Base-by-base conservation (phyloP, 441 rosid genomes). In the Omphalea diandra region DNA sequence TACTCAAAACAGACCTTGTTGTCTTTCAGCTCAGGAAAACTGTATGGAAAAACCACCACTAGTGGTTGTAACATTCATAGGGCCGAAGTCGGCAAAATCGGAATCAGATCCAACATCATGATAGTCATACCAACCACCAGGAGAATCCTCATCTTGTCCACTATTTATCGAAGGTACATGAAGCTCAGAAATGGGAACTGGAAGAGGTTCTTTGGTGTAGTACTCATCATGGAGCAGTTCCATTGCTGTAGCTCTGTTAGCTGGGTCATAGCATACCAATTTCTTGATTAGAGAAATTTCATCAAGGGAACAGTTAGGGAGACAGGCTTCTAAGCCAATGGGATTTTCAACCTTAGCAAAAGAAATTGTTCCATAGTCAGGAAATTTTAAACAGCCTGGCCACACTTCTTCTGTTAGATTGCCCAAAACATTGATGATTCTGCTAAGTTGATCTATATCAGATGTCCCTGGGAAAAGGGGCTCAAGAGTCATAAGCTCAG, bases 401-500 rank as follows among this genome's bases (percentile, higher is more conserved):
- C 95, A 94, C 55, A 84, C 87, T 69, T 86, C 90, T 72, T 88
- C 96, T 0, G 86, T 85, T 69, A 95, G 76, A 66, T 89, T 95
- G 49, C 99, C 98, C 64, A 95, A 70, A 57, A 86, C 87, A 31
- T 62, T 82, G 73, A 91, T 81, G 31, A 95, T 81, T 74, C 87
- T 84, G 63, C 90, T 74, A 29, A 95, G 83, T 79, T 95, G 99
- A 73, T 92, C 98, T 11, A 95, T 92, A 80, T 95, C 97, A 31
- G 98, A 95, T 38, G 75, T 66, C 73, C 98, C 99, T 0, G 98
- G 97, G 55, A 92, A 91, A 65, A 89, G 91, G 31, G 99, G 94
- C 64, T 86, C 82, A 1, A 92, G 85, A 50, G 85, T 82, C 65
- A 92, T 80, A 32, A 95, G 88, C 81, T 95, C 97, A 0, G 90